Conservation (phyloP, 805 yeast genomes). For the Nakazawaea populi region DNA sequence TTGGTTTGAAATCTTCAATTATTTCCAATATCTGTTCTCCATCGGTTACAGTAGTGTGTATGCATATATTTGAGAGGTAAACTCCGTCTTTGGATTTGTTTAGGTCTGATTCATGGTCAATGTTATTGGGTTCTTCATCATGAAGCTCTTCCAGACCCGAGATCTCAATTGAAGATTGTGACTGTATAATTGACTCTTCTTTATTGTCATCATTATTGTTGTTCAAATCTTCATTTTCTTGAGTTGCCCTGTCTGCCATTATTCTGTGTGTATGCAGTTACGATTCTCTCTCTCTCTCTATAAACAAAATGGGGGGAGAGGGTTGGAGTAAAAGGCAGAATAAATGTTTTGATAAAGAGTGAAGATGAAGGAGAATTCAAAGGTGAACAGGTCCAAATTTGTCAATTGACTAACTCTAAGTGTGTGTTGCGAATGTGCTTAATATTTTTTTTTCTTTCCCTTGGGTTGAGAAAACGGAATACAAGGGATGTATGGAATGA, state of each 20-base stretch:
- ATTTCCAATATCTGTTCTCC: neutral
- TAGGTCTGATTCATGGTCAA: constrained; percentile 1
- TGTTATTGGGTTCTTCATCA: neutral
- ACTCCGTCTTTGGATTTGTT: neutral
- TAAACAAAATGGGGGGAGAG: no score
- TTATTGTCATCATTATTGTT: neutral
- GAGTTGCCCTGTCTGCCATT: neutral
- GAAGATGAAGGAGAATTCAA: no score
- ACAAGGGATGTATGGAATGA: neutral
- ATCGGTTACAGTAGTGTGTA: neutral
- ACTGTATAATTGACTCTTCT: neutral
- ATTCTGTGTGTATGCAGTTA: neutral
- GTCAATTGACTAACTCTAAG: no score
- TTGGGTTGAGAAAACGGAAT: neutral
- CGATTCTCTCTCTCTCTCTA: neutral
- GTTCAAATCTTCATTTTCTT: neutral
- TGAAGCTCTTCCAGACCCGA: neutral
- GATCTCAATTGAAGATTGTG: neutral
- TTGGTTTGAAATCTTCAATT: neutral
- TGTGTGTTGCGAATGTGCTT: no score
- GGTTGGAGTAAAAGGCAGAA: no score
- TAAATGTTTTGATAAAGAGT: no score
- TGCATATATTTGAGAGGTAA: neutral
- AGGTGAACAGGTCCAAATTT: no score
- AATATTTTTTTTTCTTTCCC: no score